Evolutionary conservation across 129 eudicot genomes (phyloP), one percentile per base, ranked within the genome.

Genomic region (Silybum marianum): DNA sequence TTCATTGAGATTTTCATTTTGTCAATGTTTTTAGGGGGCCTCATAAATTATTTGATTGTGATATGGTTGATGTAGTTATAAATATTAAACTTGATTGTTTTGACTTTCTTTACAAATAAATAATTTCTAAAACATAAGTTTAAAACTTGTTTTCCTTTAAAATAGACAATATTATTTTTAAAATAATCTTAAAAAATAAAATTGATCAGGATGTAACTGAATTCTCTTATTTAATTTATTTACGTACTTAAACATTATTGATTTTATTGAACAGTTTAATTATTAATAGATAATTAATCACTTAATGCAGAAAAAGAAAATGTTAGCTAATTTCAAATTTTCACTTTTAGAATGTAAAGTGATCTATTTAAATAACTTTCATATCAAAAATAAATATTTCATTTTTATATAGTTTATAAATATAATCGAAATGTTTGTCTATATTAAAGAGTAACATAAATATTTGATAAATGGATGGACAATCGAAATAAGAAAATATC

Each of bases 21-120:
- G 66, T 58, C 66, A 70, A 70, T 13, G 44, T 2, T 12, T 30
- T 38, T 2, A 72, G 42, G 5, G n/a, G 12, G 14, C 23, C 21
- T 72, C 23, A 72, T 72, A 28, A 72, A 72, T 34, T 69, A 23
- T 69, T 23, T 22, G 34, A 69, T 69, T 69, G 6, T 23, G 72
- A 30, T 23, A 69, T 23, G 9, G 2, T 69, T 21, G 30, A 23
- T 25, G 18, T 54, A 3, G 23, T 18, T 18, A 18, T n/a, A 6
- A 54, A 54, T 54, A 54, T 48, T 14, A 54, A 54, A 54, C 65
- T 54, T 48, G 19, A 13, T 11, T 1, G 58, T 46, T 46, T 18
- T 54, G 65, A 54, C 65, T 54, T 44, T 16, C 9, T 16, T n/a
- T 51, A 51, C 3, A 14, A 51, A 51, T 51, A 51, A 13, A 16